phyloP scores from a whole-genome alignment of 2,329 filamentous ascomycete species.

The Tothia fuscella region DNA sequence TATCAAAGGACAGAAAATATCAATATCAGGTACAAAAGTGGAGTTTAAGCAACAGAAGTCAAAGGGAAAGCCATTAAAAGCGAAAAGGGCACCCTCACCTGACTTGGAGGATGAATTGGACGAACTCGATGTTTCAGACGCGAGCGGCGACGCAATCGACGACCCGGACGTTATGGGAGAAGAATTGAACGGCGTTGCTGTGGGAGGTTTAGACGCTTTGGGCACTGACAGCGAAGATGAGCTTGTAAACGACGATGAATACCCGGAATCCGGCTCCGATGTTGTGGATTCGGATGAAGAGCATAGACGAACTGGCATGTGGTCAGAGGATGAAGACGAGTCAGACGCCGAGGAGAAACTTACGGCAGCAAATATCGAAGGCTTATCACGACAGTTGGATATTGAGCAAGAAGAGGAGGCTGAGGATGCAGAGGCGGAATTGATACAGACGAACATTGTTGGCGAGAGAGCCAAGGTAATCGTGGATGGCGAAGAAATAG shows the following conservation, averaged over 20 bases:
- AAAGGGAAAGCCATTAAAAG: slow-evolving; percentile 10
- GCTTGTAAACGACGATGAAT: slow-evolving; percentile 27
- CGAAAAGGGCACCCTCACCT: slow-evolving; percentile 17
- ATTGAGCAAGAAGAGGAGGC: slow-evolving; percentile 63
- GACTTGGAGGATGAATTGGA: slow-evolving; percentile 20
- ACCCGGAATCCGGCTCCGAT: slow-evolving; percentile 28
- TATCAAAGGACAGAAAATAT: slow-evolving; percentile 22
- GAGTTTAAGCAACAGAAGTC: slow-evolving; percentile 21
- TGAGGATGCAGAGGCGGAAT: slow-evolving; percentile 73
- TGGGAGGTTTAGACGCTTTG: slow-evolving; percentile 27
- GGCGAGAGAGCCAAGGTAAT: slow-evolving; percentile 60
- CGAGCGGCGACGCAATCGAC: slow-evolving; percentile 22
- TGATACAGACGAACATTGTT: slow-evolving; percentile 86
- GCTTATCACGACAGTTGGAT: slow-evolving; percentile 76
- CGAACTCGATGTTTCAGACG: slow-evolving; percentile 16
- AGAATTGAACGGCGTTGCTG: slow-evolving; percentile 32
- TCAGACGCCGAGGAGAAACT: slow-evolving; percentile 81
- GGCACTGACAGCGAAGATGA: slow-evolving; percentile 25
- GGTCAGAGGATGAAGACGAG: slow-evolving; percentile 88
- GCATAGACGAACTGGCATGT: slow-evolving; percentile 45
- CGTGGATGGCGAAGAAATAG: slow-evolving; percentile 47
- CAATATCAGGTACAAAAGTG: slow-evolving; percentile 22
- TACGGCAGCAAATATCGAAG: slow-evolving; percentile 92
- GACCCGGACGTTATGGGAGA: slow-evolving; percentile 32
- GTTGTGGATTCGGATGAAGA: slow-evolving; percentile 50